Evolutionary conservation across 139 green algal genomes (phyloP).

Genomic region (Zygnema cylindricum): DNA sequence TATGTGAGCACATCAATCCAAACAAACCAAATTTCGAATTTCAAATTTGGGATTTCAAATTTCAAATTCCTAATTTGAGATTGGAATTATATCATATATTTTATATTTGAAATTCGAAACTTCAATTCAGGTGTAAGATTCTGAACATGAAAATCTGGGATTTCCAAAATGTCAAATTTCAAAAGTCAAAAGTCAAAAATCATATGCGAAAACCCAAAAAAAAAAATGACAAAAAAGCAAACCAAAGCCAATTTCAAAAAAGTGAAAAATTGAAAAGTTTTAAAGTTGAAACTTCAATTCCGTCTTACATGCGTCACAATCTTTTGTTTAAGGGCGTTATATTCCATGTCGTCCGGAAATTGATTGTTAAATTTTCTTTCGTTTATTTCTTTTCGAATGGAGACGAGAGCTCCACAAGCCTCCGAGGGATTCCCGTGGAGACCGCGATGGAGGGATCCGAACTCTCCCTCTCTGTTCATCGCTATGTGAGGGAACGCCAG

Average conservation of each 20-base stretch:
- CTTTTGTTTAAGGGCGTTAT: not conserved
- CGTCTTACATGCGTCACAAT: not conserved
- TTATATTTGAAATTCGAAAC: no score
- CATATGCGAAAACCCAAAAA: not conserved
- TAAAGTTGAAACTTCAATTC: not conserved
- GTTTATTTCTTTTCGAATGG: no score
- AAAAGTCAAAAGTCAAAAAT: not conserved
- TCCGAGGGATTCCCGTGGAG: not conserved
- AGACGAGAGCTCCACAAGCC: not conserved
- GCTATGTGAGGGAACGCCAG: not conserved
- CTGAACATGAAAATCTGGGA: not conserved
- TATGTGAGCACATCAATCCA: not conserved
- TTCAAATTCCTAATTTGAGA: not conserved
- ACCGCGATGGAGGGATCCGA: not conserved
- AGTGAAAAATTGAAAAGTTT: not conserved
- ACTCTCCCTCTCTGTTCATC: not conserved
- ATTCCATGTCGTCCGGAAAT: not conserved
- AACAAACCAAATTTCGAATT: not conserved
- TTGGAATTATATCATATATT: not conserved
- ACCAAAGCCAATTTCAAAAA: not conserved
- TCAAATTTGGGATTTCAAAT: not conserved
- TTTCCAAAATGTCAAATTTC: not conserved
- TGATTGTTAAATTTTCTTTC: not conserved
- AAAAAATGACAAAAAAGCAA: not conserved
- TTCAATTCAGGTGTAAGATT: not conserved